phyloP scores from a whole-genome alignment of 345 rosid genomes.

The Iberis pinnata region DNA sequence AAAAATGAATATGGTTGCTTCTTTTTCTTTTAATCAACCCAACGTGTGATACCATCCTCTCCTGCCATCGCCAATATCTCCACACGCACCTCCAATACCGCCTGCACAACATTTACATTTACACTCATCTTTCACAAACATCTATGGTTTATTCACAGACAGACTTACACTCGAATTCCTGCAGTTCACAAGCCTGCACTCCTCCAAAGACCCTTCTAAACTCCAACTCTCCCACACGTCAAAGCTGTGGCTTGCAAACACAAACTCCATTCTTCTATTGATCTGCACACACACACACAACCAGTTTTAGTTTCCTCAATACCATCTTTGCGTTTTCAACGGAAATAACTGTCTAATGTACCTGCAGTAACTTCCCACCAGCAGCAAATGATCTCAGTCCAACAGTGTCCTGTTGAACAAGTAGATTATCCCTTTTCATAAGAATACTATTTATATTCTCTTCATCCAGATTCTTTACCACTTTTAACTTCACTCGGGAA shows the following conservation, averaged over 20 bases:
- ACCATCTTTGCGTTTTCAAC: neutral
- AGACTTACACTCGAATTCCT: conserved; percentile 63
- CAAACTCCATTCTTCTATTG: conserved; percentile 90
- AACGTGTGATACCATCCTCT: conserved; percentile 83
- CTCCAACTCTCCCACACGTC: conserved; percentile 99
- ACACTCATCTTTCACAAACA: too few relatives aligned
- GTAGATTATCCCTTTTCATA: too few relatives aligned
- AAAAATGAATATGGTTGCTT: too few relatives aligned
- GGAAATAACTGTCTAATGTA: conserved; percentile 23
- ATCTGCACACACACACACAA: conserved; percentile 39
- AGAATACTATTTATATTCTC: too few relatives aligned
- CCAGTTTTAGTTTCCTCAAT: conserved; percentile 14
- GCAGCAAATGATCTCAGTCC: conserved; percentile 98
- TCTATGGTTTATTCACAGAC: too few relatives aligned
- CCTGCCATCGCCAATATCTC: conserved; percentile 80
- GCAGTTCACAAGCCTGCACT: conserved; percentile 84
- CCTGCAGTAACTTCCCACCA: conserved; percentile 99
- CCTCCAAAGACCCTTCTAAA: conserved; percentile 80
- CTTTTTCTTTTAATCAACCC: conserved; percentile 52
- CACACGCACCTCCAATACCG: conserved; percentile 61
- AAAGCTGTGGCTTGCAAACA: conserved; percentile 95
- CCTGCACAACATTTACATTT: conserved; percentile 41
- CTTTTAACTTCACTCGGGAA: neutral
- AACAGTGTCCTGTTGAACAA: conserved; percentile 62
- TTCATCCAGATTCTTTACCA: too few relatives aligned